Conservation (phyloP, 163 green algal species). For the Coccomyxa subellipsoidea region DNA sequence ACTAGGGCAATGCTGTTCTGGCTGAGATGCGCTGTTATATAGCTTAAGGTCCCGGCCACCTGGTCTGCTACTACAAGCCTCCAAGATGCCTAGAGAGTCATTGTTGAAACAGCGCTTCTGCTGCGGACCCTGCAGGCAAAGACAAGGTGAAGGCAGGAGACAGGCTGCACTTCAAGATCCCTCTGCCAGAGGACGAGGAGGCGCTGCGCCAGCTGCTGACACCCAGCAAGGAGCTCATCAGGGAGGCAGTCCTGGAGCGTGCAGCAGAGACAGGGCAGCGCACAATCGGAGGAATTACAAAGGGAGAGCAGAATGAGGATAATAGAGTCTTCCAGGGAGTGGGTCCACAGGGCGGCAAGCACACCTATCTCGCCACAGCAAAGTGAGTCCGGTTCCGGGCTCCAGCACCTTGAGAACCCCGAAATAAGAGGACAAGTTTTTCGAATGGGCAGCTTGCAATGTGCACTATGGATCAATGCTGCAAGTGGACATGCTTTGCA, state of each 20-base stretch:
- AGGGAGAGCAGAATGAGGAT: neutral
- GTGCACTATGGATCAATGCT: no score
- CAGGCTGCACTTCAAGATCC: neutral
- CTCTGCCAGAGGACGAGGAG: neutral
- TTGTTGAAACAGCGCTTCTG: no score
- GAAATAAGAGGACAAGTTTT: no score
- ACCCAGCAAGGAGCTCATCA: neutral
- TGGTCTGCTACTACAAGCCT: no score
- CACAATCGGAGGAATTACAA: neutral
- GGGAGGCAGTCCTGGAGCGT: neutral
- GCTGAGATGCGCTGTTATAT: no score
- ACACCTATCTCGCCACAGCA: neutral
- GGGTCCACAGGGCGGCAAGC: neutral
- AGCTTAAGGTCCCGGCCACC: no score
- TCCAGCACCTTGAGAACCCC: no score
- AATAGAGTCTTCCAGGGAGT: neutral
- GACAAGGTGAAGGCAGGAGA: neutral
- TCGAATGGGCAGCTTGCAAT: no score
- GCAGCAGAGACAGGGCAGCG: neutral
- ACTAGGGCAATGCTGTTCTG: no score
- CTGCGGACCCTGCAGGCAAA: neutral
- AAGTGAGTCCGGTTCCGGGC: neutral
- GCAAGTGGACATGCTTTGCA: no score
- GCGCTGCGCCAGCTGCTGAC: neutral
- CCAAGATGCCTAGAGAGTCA: no score